Base-by-base conservation (phyloP, 768 basidiomycete genomes). In the Russula abietina region DNA sequence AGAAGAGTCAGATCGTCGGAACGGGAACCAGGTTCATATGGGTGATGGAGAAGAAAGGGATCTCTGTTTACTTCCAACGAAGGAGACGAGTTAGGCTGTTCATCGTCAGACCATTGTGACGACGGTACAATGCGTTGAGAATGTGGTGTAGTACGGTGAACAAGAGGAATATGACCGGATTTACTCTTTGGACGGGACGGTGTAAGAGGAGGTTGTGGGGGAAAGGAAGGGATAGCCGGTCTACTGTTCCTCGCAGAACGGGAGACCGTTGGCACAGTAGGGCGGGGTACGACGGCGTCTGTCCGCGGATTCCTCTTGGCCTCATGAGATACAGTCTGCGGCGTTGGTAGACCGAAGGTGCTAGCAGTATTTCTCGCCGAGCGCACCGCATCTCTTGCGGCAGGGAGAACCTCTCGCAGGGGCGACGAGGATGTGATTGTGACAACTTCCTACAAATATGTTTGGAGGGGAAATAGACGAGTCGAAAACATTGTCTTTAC, bases 51-150 rank as follows among this genome's bases (percentile, higher is more conserved):
- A 26, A 46, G 19, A 33, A 59, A 63, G 11, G 55, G 51, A 36
- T 59, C 19, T 30, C 36, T 33, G 24, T 48, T 38, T 24, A 14
- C 33, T n/a, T 41, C 52, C 33, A 58, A 32, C 17, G 32, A 58
- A 19, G 60, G n/a, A 33, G 22, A 49, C 7, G 4, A 0, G 36
- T 22, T 22, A 14, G 19, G 7, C 17, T 55, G 53, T 43, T 64
- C 58, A 46, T 64, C 63, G 8, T 49, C 49, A n/a, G 59, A 60
- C 53, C 53, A 64, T 49, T 64, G 63, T 8, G 63, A 64, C 7
- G 63, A 64, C 19, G 63, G 63, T 26, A 64, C 63, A 17, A 64
- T 60, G 32, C 63, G 58, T 49, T 64, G 63, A n/a, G 63, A 60
- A 5, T 64, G 48, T 10, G 63, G 63, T 2, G 63, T 64, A 50